Conservation (phyloP, 441 rosid genomes). For the Adansonia grandidieri region DNA sequence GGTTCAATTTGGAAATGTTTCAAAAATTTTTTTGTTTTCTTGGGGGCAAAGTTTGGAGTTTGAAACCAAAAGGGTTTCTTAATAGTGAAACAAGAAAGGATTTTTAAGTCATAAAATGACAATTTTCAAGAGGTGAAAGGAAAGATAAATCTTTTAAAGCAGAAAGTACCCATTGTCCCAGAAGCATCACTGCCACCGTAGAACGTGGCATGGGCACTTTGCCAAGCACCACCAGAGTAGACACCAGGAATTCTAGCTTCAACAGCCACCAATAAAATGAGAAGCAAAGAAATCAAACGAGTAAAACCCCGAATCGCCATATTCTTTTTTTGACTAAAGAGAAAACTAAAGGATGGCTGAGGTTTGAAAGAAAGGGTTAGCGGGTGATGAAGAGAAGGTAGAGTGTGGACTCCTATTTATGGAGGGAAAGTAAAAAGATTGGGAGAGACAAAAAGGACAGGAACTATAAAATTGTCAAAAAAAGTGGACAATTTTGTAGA, state of each 20-base stretch:
- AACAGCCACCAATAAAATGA: constrained; percentile 25
- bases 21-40: too few relatives aligned
- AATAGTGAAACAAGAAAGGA: too few relatives aligned
- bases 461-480: constrained; percentile 36
- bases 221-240: constrained; percentile 59
- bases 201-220: constrained; percentile 82
- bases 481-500: constrained; percentile 14
- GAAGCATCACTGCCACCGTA: constrained; percentile 84
- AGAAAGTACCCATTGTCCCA: constrained; percentile 74
- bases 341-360: neutral
- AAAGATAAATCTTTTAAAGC: too few relatives aligned
- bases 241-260: constrained; percentile 64
- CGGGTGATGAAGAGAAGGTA: constrained; percentile 29
- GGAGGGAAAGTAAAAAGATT: constrained; percentile 28
- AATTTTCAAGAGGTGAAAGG: too few relatives aligned
- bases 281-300: constrained; percentile 24
- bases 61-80: too few relatives aligned
- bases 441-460: too few relatives aligned
- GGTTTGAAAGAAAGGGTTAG: neutral
- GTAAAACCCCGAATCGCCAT: constrained; percentile 34
- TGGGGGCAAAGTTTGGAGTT: too few relatives aligned
- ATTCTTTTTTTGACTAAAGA: neutral
- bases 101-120: too few relatives aligned
- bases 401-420: constrained; percentile 46
- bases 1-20: too few relatives aligned